Evolutionary conservation across 2,329 filamentous ascomycete genomes (phyloP).

Genomic region (Nakataea oryzae): DNA sequence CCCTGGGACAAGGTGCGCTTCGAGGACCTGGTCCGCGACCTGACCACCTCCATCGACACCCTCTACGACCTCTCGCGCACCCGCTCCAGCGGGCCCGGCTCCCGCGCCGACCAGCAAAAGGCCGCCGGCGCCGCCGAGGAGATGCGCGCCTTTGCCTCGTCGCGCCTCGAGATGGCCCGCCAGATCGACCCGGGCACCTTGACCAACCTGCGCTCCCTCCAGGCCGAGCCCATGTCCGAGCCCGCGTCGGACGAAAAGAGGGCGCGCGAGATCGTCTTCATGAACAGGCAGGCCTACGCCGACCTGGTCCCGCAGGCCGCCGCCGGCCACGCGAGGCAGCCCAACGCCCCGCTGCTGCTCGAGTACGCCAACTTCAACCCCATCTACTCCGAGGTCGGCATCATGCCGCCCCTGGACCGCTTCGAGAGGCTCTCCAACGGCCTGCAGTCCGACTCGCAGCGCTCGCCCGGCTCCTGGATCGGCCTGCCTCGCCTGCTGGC

Average conservation of each 20-base stretch:
- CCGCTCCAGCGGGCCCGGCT: constrained; percentile 34
- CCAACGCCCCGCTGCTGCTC: constrained; percentile 50
- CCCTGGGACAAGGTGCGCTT: constrained; percentile 64
- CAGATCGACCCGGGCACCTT: constrained; percentile 46
- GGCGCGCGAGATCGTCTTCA: constrained; percentile 36
- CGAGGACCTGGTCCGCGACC: constrained; percentile 61
- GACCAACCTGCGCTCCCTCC: constrained; percentile 33
- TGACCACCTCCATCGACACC: constrained; percentile 70
- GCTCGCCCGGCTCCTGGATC: constrained; percentile 45
- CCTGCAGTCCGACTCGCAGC: constrained; percentile 42
- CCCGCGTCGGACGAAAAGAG: constrained; percentile 16
- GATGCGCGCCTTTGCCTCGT: constrained; percentile 43
- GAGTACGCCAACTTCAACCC: constrained; percentile 60
- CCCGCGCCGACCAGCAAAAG: constrained; percentile 24
- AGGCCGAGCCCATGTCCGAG: constrained; percentile 26
- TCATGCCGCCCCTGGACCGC: constrained; percentile 52
- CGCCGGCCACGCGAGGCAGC: constrained; percentile 20
- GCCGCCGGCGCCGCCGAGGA: constrained; percentile 30
- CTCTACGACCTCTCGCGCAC: constrained; percentile 67
- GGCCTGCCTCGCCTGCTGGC: constrained; percentile 51
- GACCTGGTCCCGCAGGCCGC: constrained; percentile 31
- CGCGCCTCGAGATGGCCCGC: constrained; percentile 49
- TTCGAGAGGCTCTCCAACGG: constrained; percentile 54
- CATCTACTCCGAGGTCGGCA: constrained; percentile 51
- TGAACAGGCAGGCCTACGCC: constrained; percentile 40